These are phyloP conservation scores for Cyclotella baltica DNA, from an alignment of 108 stramenopile species.

Conservation along the genomic window DNA sequence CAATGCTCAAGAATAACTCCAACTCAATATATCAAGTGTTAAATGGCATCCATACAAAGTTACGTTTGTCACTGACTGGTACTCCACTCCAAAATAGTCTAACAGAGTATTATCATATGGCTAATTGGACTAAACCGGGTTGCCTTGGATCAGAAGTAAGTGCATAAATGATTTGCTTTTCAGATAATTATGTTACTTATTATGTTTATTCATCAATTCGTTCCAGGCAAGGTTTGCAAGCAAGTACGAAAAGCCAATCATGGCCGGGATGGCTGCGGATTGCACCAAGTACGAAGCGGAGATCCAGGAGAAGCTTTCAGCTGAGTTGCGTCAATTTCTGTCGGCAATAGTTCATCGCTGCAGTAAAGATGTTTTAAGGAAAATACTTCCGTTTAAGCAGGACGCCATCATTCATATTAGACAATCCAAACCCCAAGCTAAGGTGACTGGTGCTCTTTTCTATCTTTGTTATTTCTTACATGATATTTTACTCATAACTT, in stretches of 20 bases:
- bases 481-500: no score
- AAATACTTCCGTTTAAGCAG: constrained; percentile 68
- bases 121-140: constrained; percentile 62
- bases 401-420: constrained; percentile 70
- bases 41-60: constrained; percentile 41
- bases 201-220: background rate
- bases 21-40: constrained; percentile 61
- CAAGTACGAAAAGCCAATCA: constrained; percentile 61
- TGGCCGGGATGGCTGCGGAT: constrained; percentile 61
- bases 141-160: constrained; percentile 54
- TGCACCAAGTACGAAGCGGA: constrained; percentile 35
- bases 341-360: constrained; percentile 66
- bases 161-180: background rate
- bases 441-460: constrained; percentile 3
- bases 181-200: background rate
- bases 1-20: constrained; percentile 61
- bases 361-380: constrained; percentile 54
- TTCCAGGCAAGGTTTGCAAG: constrained; percentile 42
- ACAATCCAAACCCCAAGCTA: constrained; percentile 65
- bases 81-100: constrained; percentile 48
- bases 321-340: constrained; percentile 47
- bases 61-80: constrained; percentile 76
- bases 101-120: constrained; percentile 71
- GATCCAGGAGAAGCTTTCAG: constrained; percentile 39
- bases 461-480: background rate